Evolutionary conservation across 352 stramenopile species (phyloP).

Genomic region (Achlya hypogyna): DNA sequence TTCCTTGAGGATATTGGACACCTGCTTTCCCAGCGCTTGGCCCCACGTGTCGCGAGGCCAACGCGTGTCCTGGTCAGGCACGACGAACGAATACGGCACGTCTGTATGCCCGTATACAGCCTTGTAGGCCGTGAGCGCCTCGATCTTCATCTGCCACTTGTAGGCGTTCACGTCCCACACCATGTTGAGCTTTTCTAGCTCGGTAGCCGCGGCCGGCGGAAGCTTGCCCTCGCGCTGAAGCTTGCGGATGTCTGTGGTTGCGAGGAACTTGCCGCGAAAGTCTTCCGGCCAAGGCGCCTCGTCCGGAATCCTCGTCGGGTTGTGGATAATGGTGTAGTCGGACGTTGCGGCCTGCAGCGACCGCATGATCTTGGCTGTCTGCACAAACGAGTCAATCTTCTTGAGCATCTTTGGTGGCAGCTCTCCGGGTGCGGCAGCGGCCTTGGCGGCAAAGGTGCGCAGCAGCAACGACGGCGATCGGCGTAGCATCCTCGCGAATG

Average conservation of each 20-base stretch:
- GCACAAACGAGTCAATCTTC: not conserved
- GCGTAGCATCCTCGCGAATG: not conserved
- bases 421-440: not conserved
- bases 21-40: not conserved
- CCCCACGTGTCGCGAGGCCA: constrained; percentile 18
- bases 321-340: constrained; percentile 9
- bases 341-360: not conserved
- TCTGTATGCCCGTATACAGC: not conserved
- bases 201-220: not conserved
- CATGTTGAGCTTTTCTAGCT: not conserved
- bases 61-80: not conserved
- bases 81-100: constrained; percentile 13
- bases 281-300: constrained; percentile 10
- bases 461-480: no score
- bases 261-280: constrained; percentile 5
- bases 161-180: constrained; percentile 12
- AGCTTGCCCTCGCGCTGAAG: not conserved
- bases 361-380: not conserved
- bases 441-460: not conserved
- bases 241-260: constrained; percentile 7
- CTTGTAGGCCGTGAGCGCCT: constrained; percentile 5
- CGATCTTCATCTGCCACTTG: constrained; percentile 14
- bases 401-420: not conserved
- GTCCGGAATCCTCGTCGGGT: not conserved
- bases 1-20: constrained; percentile 6